Percentiles rank a stretch among this genome's conserved stretches.
Evolutionary conservation across 2,329 filamentous ascomycete genomes (phyloP).

Genomic region (Penicillium oxalicum): DNA sequence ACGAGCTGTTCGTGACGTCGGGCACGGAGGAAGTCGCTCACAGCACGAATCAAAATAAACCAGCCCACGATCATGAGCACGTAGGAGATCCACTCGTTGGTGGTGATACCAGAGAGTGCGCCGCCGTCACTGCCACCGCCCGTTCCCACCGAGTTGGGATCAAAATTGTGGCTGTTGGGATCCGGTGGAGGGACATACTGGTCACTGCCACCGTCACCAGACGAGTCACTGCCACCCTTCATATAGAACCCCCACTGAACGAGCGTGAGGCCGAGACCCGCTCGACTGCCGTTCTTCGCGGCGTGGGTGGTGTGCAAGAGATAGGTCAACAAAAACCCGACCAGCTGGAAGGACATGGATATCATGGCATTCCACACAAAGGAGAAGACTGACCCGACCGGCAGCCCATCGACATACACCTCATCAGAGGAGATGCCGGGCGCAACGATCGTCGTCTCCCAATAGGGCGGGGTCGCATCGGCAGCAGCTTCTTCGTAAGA

Average conservation of each 20-base stretch:
- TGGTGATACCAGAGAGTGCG: constrained; percentile 55
- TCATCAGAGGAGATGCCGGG: constrained; percentile 89
- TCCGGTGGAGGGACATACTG: constrained; percentile 63
- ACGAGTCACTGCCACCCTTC: constrained; percentile 56
- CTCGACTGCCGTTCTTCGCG: constrained; percentile 93
- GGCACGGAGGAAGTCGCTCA: constrained; percentile 83
- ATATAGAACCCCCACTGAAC: constrained; percentile 97
- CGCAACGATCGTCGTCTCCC: constrained; percentile 96
- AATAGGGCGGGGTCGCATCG: constrained; percentile 93
- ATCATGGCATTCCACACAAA: constrained; percentile 83
- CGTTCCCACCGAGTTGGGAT: constrained; percentile 61
- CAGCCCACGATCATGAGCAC: constrained; percentile 93
- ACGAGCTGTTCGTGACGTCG: constrained; percentile 89
- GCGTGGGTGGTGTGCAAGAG: constrained; percentile 96
- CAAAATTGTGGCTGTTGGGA: constrained; percentile 85
- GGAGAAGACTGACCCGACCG: constrained; percentile 78
- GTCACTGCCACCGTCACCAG: constrained; percentile 33
- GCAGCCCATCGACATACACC: constrained; percentile 93
- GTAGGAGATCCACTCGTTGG: constrained; percentile 85
- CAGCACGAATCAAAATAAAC: constrained; percentile 93
- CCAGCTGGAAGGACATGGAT: constrained; percentile 92
- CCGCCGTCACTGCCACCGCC: constrained; percentile 28
- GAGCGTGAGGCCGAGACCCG: constrained; percentile 87
- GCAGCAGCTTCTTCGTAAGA: constrained; percentile 98
- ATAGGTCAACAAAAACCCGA: constrained; percentile 96